phyloP scores from a whole-genome alignment of 805 yeast species.

The Saitoella complicata region DNA sequence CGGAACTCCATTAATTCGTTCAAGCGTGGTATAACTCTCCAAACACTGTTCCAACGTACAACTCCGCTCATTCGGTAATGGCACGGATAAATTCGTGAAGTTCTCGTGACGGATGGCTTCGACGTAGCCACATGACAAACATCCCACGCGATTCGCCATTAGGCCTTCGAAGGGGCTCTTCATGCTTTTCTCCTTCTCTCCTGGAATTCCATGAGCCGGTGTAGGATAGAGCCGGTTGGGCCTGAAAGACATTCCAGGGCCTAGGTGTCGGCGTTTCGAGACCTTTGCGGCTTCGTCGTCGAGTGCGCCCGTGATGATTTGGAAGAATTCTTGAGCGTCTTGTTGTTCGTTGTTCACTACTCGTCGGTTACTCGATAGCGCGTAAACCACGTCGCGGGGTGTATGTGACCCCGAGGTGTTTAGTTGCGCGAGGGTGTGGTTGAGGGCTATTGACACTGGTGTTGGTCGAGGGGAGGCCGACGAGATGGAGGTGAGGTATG shows the following conservation, averaged over 20 bases:
- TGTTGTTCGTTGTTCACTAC: no score
- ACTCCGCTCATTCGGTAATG: slow-evolving; percentile 5
- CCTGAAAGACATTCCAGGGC: no score
- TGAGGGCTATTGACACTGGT: no score
- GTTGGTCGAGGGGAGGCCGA: no score
- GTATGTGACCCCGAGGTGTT: no score
- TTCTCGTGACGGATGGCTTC: slow-evolving; percentile 82
- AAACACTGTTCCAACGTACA: slow-evolving; percentile 27
- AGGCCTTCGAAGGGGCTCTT: slow-evolving; percentile 73
- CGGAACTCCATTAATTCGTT: slow-evolving; percentile 81
- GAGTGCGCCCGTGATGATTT: slow-evolving; percentile 5
- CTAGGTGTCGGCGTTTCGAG: no score
- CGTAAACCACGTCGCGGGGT: no score
- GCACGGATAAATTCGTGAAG: slow-evolving; percentile 26
- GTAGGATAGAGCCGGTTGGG: no score
- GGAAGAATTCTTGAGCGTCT: slow-evolving; percentile 1
- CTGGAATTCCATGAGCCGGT: no score
- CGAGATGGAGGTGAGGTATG: no score
- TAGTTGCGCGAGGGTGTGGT: no score
- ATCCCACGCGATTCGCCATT: slow-evolving; percentile 77
- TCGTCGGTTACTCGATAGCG: no score
- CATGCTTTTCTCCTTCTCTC: not conserved
- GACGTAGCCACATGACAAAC: slow-evolving; percentile 79
- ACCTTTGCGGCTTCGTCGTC: slow-evolving; percentile 2
- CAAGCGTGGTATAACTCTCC: slow-evolving; percentile 58